Conservation (phyloP, 2,329 filamentous ascomycete species). For the Hymenoscyphus fructigenus region DNA sequence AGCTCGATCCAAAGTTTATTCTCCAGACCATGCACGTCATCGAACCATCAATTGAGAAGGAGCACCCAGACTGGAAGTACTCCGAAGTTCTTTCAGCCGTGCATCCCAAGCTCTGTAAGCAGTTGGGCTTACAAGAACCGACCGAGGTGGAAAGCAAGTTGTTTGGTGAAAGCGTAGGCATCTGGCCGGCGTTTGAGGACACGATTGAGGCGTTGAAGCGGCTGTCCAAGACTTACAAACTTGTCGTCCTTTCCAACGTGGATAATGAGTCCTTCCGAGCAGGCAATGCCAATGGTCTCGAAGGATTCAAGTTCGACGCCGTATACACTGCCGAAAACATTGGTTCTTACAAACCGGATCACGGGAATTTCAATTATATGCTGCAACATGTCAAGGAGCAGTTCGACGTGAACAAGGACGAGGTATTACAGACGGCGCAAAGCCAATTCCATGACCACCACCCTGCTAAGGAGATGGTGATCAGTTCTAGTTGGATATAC, state of each 20-base stretch:
- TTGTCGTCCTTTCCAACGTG: slow-evolving; percentile 57
- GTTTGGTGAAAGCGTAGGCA: slow-evolving; percentile 45
- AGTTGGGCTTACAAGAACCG: slow-evolving; percentile 32
- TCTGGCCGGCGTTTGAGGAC: slow-evolving; percentile 51
- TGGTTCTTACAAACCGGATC: slow-evolving; percentile 68
- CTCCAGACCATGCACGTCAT: slow-evolving; percentile 20
- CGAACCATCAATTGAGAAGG: slow-evolving; percentile 39
- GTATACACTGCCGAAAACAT: slow-evolving; percentile 70
- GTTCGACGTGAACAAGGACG: slow-evolving; percentile 54
- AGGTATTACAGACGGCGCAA: slow-evolving; percentile 66
- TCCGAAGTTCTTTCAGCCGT: slow-evolving; percentile 46
- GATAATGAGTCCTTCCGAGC: slow-evolving; percentile 51
- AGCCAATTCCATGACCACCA: slow-evolving; percentile 70
- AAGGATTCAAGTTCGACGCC: slow-evolving; percentile 54
- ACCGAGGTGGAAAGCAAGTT: slow-evolving; percentile 33
- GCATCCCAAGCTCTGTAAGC: slow-evolving; percentile 40
- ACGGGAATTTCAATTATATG: slow-evolving; percentile 65
- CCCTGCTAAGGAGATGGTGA: slow-evolving; percentile 46
- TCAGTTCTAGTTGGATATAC: neutral
- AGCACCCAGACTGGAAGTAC: slow-evolving; percentile 51
- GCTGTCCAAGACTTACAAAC: slow-evolving; percentile 46
- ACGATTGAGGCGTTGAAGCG: slow-evolving; percentile 46
- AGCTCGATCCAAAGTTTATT: slow-evolving; percentile 7
- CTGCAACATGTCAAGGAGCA: slow-evolving; percentile 50
- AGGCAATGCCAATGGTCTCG: slow-evolving; percentile 46